Evolutionary conservation across 1,284 basidiomycete species (phyloP), one percentile per base, ranked within the genome.

Genomic region (Ceratobasidium sp.): DNA sequence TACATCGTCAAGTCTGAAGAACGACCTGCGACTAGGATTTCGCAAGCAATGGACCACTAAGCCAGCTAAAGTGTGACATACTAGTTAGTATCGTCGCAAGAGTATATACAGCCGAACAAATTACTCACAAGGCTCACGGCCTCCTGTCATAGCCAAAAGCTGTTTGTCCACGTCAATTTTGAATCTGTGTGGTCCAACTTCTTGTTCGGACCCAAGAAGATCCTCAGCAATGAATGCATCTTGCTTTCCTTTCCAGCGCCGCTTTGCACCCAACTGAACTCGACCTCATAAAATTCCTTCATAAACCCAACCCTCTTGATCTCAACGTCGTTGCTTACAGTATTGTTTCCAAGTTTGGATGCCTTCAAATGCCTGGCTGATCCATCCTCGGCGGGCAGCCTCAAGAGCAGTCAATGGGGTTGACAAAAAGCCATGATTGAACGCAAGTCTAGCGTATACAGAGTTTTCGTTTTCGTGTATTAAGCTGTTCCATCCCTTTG

Each of bases 1-100:
- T 26, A 54, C 71, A 35, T 51, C 26, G 28, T 28, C 45, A 10
- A 75, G n/a, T 15, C 26, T n/a, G 26, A 75, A 75, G 35, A 75
- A 61, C 37, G 71, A 28, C 26, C 39, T 42, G 17, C 33, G 71
- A 13, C n/a, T 20, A 54, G 56, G 47, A 15, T 61, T 53, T 23
- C 45, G 71, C 33, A 75, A 31, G 17, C 71, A 75, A 56, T 75
- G 71, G 2, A 75, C 71, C 6, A 54, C 61, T n/a, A 75, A 31
- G 26, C 42, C n/a, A 53, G 60, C 60, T 66, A 28, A n/a, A 7
- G 39, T 49, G 39, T 23, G 28, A 37, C 20, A 3, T 33, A 4
- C 33, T 1, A 31, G 23, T n/a, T 15, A 45, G 11, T 3, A 11
- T 2, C 42, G 20, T 45, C 20, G 42, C 20, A 58, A 58, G 17